phyloP scores from a whole-genome alignment of 108 stramenopile species.

The Stephanodiscus triporus region DNA sequence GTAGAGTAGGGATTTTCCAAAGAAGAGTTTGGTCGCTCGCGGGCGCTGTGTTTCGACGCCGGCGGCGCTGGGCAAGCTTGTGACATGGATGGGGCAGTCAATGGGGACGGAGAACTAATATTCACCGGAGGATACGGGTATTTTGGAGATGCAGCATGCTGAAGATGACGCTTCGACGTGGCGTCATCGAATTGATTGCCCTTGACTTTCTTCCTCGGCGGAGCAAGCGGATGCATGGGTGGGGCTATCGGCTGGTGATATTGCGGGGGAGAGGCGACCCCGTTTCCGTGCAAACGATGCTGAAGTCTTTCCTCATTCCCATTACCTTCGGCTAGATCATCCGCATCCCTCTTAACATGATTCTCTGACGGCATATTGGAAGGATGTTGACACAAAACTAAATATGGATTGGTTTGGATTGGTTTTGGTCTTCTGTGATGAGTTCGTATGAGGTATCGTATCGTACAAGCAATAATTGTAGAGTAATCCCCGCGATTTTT shows the following conservation, averaged over 20 bases:
- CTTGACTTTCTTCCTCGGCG: not conserved
- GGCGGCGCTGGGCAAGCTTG: not conserved
- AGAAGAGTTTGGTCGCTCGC: conserved; percentile 1
- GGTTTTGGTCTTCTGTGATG: no score
- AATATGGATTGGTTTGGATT: no score
- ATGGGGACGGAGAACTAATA: not conserved
- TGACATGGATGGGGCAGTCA: not conserved
- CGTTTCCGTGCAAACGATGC: not conserved
- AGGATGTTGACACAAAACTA: no score
- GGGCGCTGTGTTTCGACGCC: conserved; percentile 8
- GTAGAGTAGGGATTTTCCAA: conserved; percentile 17
- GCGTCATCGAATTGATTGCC: not conserved
- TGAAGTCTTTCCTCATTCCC: not conserved
- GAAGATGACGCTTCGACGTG: not conserved
- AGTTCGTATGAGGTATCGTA: no score
- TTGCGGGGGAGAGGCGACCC: not conserved
- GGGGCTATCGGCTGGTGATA: not conserved
- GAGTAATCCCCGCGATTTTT: no score
- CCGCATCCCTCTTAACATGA: not conserved
- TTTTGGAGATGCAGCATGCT: not conserved
- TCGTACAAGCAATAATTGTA: no score
- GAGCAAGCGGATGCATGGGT: conserved; percentile 1
- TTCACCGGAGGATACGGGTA: not conserved
- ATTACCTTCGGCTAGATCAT: not conserved
- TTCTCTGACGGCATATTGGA: not conserved